phyloP scores from a whole-genome alignment of 257 asterid genomes.

The Solanum arcanum region DNA sequence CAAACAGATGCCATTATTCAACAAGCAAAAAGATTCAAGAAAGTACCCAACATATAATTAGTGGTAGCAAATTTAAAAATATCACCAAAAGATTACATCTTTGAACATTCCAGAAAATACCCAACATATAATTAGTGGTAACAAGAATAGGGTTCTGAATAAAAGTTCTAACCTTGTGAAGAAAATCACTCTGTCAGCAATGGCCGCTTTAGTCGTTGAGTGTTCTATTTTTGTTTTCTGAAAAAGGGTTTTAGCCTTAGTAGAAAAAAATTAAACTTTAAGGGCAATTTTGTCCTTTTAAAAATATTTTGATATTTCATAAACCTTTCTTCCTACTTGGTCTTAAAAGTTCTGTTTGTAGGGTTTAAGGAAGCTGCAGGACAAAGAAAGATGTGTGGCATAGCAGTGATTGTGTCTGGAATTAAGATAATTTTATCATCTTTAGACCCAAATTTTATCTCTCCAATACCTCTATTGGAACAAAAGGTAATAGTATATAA shows the following conservation, averaged over 20 bases:
- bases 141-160: background rate
- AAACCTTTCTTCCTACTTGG: background rate
- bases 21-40: background rate
- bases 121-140: background rate
- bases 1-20: background rate
- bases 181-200: background rate
- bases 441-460: slow-evolving; percentile 21
- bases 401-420: slow-evolving; percentile 66
- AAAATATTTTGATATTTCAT: background rate
- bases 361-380: slow-evolving; percentile 14
- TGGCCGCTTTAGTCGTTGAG: background rate
- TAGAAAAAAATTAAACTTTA: background rate
- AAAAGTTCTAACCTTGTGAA: background rate
- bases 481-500: slow-evolving; percentile 15
- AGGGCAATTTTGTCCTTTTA: background rate
- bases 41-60: background rate
- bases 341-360: background rate
- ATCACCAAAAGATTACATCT: background rate
- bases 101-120: background rate
- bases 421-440: slow-evolving; percentile 37
- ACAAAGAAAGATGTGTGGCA: slow-evolving; percentile 72
- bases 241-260: background rate
- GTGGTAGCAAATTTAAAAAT: background rate
- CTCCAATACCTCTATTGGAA: slow-evolving; percentile 25
- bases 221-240: background rate